Percentiles rank a stretch among this genome's conserved stretches.
Conservation (phyloP, 1,139 yeast species). For the Pichia sp. region DNA sequence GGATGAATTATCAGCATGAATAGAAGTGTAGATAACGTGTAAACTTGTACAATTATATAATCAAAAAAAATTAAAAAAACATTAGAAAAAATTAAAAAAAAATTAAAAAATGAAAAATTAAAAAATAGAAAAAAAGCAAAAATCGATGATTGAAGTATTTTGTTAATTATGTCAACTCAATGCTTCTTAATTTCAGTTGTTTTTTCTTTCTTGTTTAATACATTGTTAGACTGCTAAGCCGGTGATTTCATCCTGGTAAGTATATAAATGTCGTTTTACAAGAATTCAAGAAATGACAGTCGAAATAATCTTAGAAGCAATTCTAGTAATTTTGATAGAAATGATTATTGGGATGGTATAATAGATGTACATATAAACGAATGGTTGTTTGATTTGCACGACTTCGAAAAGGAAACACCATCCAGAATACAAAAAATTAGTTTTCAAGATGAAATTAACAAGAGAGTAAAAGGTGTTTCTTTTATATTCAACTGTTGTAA, state of each 20-base stretch:
- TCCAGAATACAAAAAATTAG: conserved; percentile 33
- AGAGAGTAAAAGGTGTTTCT: conserved; percentile 42
- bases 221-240: too few relatives aligned
- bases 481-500: conserved; percentile 40
- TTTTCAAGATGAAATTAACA: conserved; percentile 34
- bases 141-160: too few relatives aligned
- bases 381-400: conserved; percentile 28
- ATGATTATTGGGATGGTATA: conserved; percentile 25
- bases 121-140: too few relatives aligned
- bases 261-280: too few relatives aligned
- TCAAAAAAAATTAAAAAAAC: not conserved
- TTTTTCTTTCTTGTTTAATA: too few relatives aligned
- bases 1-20: conserved; percentile 37
- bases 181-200: too few relatives aligned
- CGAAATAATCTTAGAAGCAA: not conserved
- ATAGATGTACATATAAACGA: conserved; percentile 23
- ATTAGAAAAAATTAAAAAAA: not conserved
- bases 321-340: not conserved
- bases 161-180: too few relatives aligned
- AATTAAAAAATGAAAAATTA: not conserved
- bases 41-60: not conserved
- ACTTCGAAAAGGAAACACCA: conserved; percentile 30
- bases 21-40: not conserved
- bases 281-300: too few relatives aligned
- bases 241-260: too few relatives aligned